Conservation (phyloP, 805 yeast genomes). For the Saccharomyces eubayanus region DNA sequence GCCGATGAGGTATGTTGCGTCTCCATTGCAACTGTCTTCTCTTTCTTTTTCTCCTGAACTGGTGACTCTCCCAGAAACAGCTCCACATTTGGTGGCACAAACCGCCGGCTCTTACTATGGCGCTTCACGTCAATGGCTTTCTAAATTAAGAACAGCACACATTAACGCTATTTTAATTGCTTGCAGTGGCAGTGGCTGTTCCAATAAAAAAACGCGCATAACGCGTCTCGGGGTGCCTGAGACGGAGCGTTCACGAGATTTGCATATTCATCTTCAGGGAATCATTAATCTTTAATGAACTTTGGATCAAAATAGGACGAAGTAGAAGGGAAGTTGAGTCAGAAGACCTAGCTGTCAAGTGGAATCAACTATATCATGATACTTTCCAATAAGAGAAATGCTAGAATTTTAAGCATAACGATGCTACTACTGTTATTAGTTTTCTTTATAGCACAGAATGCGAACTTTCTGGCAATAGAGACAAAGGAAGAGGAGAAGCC, state of each 20-base stretch:
- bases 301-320: neutral
- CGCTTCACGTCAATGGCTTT: neutral
- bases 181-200: neutral
- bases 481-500: neutral
- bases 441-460: constrained; percentile 23
- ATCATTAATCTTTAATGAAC: neutral
- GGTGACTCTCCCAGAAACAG: neutral
- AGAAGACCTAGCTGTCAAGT: neutral
- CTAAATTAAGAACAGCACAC: neutral
- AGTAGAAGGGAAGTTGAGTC: neutral
- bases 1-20: neutral
- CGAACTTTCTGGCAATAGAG: constrained; percentile 4
- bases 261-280: neutral
- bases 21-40: neutral
- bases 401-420: constrained; percentile 23
- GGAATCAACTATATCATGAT: neutral
- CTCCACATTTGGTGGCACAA: neutral
- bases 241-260: neutral
- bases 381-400: constrained; percentile 18
- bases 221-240: neutral
- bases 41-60: neutral
- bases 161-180: neutral
- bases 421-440: constrained; percentile 19
- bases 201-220: neutral
- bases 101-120: too few relatives aligned